A percentile compares a stretch with the other conserved stretches of the same genome.
Evolutionary conservation across 805 yeast species (phyloP).

Genomic region (Suhomyces sp.): DNA sequence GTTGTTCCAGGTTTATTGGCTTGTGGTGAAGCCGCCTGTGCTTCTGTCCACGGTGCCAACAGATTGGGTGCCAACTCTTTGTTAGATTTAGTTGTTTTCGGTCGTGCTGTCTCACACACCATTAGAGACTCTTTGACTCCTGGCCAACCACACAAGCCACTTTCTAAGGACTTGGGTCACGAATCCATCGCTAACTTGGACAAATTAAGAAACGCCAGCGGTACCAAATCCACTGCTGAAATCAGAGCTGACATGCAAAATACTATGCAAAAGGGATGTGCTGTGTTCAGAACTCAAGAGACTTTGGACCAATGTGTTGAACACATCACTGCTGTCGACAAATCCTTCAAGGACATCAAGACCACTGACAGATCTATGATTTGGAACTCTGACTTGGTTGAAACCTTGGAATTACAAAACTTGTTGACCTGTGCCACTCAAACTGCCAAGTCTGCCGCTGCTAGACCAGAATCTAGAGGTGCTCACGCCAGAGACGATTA

Average conservation of each 20-base stretch:
- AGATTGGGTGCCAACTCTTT: slow-evolving; percentile 98
- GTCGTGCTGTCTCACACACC: slow-evolving; percentile 96
- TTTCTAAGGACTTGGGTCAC: slow-evolving; percentile 83
- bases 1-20: slow-evolving; percentile 92
- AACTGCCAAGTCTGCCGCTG: slow-evolving; percentile 91
- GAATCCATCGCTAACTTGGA: slow-evolving; percentile 90
- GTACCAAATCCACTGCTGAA: slow-evolving; percentile 79
- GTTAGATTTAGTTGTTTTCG: slow-evolving; percentile 94
- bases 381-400: slow-evolving; percentile 97
- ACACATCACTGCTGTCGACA: slow-evolving; percentile 72
- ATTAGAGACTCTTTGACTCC: slow-evolving; percentile 83
- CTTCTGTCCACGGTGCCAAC: slow-evolving; percentile 98
- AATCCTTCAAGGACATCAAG: slow-evolving; percentile 68
- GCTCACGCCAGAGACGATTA: slow-evolving; percentile 99
- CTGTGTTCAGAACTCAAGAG: slow-evolving; percentile 93
- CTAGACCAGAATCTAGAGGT: slow-evolving; percentile 96
- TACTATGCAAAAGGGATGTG: slow-evolving; percentile 94
- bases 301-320: slow-evolving; percentile 88
- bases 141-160: slow-evolving; percentile 79
- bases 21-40: slow-evolving; percentile 99
- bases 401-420: slow-evolving; percentile 94
- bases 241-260: slow-evolving; percentile 92
- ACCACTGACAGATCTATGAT: slow-evolving; percentile 96
- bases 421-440: slow-evolving; percentile 95
- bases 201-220: slow-evolving; percentile 78